A percentile compares a stretch with the other conserved stretches of the same genome.
Evolutionary conservation across 345 rosid genomes (phyloP).

Genomic region (Cardamine occulta): DNA sequence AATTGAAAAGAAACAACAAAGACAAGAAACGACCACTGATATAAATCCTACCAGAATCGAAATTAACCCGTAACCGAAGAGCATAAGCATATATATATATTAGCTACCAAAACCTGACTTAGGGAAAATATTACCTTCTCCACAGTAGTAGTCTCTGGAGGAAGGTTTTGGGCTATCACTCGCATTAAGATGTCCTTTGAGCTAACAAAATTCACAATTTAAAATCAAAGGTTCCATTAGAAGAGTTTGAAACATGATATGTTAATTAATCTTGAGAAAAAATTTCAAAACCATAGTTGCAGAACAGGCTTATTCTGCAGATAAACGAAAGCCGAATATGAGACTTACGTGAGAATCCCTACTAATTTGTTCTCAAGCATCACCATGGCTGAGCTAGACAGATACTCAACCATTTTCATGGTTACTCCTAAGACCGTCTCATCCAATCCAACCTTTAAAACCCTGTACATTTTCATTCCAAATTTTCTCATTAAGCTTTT

Average conservation of each 20-base stretch:
- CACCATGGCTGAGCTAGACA: slow-evolving; percentile 75
- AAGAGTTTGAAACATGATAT: neutral
- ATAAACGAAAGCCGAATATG: neutral
- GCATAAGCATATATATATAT: neutral
- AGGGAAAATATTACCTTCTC: slow-evolving; percentile 67
- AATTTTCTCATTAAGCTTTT: slow-evolving; percentile 11
- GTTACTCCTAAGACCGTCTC: slow-evolving; percentile 74
- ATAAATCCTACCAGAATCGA: neutral
- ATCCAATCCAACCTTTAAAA: slow-evolving; percentile 75
- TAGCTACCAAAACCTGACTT: neutral
- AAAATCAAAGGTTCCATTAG: slow-evolving; percentile 6
- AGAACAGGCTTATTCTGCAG: neutral
- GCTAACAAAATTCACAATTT: slow-evolving; percentile 49
- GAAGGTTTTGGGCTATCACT: slow-evolving; percentile 76
- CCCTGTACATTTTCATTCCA: slow-evolving; percentile 51
- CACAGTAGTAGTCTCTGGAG: slow-evolving; percentile 69
- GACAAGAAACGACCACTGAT: neutral
- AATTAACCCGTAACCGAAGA: neutral
- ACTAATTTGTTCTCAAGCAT: slow-evolving; percentile 71
- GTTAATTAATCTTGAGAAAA: neutral
- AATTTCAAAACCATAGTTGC: neutral
- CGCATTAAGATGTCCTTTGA: slow-evolving; percentile 98
- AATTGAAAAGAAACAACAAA: slow-evolving; percentile 16
- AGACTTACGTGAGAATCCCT: slow-evolving; percentile 91
- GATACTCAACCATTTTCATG: slow-evolving; percentile 85